Percentiles rank a stretch among this genome's conserved stretches.
These are phyloP conservation scores for Darksidea phi DNA, from an alignment of 495 filamentous ascomycete genomes.

Conservation along the genomic window DNA sequence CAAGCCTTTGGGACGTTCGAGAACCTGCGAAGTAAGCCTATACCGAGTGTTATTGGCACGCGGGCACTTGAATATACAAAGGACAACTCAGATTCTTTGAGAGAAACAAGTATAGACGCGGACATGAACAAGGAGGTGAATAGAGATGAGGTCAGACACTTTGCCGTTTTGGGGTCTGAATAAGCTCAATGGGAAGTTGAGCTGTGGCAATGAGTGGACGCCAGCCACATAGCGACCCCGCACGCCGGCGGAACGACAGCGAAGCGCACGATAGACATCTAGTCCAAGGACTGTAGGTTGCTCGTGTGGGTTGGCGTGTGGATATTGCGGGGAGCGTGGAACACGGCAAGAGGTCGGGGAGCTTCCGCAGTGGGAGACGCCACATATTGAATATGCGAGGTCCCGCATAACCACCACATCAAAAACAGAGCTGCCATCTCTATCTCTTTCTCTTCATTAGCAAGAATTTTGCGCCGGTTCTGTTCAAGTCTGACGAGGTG, in stretches of 20 bases:
- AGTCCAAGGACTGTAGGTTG: no score
- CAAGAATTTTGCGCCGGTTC: no score
- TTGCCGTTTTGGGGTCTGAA: slow-evolving; percentile 32
- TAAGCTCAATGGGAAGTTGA: slow-evolving; percentile 19
- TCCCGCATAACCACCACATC: no score
- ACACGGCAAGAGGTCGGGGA: no score
- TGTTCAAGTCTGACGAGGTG: no score
- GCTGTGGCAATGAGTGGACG: slow-evolving; percentile 20
- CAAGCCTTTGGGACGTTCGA: not conserved
- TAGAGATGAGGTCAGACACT: not conserved
- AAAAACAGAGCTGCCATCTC: no score
- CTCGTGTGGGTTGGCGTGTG: no score
- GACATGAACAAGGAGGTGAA: slow-evolving; percentile 14
- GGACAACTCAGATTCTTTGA: not conserved
- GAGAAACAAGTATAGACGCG: not conserved
- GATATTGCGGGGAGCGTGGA: no score
- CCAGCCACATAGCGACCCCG: not conserved
- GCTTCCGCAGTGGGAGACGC: no score
- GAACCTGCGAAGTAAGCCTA: not conserved
- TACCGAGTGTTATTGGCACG: not conserved
- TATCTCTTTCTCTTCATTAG: no score
- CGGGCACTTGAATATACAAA: slow-evolving; percentile 7
- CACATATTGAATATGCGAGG: no score
- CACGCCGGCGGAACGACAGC: not conserved
- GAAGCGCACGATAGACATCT: no score